phyloP scores from a whole-genome alignment of 495 filamentous ascomycete species.

The Penicillium silybi region DNA sequence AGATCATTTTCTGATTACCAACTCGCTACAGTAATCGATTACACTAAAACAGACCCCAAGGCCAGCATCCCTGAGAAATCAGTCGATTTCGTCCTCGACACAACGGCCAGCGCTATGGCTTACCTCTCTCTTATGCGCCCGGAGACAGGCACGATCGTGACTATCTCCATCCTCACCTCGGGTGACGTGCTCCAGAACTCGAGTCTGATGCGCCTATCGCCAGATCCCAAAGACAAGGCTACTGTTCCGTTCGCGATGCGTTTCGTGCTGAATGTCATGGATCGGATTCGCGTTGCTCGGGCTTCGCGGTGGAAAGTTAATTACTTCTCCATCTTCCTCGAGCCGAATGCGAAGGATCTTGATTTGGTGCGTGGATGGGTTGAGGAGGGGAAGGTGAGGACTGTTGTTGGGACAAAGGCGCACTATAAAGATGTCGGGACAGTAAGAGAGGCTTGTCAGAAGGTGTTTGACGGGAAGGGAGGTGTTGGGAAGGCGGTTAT shows the following conservation, averaged over 20 bases:
- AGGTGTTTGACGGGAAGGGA: slow-evolving; percentile 48
- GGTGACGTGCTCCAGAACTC: slow-evolving; percentile 14
- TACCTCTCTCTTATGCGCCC: slow-evolving; percentile 36
- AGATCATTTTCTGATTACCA: no score
- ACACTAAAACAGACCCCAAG: slow-evolving; percentile 40
- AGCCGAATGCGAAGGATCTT: slow-evolving; percentile 34
- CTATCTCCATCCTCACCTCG: slow-evolving; percentile 10
- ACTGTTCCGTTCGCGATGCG: slow-evolving; percentile 30
- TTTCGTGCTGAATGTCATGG: slow-evolving; percentile 28
- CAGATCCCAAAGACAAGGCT: slow-evolving; percentile 22
- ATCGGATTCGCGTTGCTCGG: slow-evolving; percentile 29
- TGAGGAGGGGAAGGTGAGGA: slow-evolving; percentile 42
- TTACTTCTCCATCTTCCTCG: slow-evolving; percentile 40
- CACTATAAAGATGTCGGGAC: slow-evolving; percentile 43
- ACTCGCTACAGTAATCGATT: slow-evolving; percentile 40
- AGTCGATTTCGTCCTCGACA: slow-evolving; percentile 54
- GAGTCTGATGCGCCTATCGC: slow-evolving; percentile 15
- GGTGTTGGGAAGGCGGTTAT: slow-evolving; percentile 55
- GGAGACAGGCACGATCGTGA: slow-evolving; percentile 14
- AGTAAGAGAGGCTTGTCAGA: slow-evolving; percentile 41
- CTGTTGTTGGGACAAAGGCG: slow-evolving; percentile 40
- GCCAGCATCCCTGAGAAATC: slow-evolving; percentile 35
- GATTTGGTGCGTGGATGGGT: slow-evolving; percentile 39
- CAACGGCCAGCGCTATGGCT: slow-evolving; percentile 28
- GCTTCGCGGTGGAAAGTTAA: slow-evolving; percentile 33